Base-by-base conservation (phyloP, 2,329 filamentous ascomycete genomes). In the Metarhizium guizhouense region DNA sequence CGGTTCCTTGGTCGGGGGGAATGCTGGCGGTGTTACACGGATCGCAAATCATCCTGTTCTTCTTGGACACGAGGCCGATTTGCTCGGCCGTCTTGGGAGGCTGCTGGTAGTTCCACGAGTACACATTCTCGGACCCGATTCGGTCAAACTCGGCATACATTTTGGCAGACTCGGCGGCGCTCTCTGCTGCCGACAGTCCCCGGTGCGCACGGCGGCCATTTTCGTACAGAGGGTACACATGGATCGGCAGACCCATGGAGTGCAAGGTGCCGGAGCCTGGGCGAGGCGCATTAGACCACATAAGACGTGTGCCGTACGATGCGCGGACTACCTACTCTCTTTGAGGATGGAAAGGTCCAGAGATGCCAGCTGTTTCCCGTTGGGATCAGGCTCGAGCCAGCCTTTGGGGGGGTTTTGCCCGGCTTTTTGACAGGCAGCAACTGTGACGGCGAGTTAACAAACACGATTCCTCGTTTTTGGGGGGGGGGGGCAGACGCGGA, bases 141-240 rank as follows among this genome's bases (percentile, higher is more conserved):
- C 76, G 69, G 0, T 82, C 80, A 62, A 87, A 87, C 1, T 78
- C 72, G 0, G 78, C 80, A 62, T 87, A 88, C 25, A 88, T 63
- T 10, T 71, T 65, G 0, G 81, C 77, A 0, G 81, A 85, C 62
- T 87, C 84, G 6, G 71, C 61, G 54, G 82, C 72, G 54, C 87
- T 87, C 4, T 80, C 76, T 25, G 66, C 54, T 0, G 80, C 66
- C 1, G 77, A 76, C 61, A 87, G 84, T 1, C 70, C 65, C 1
- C 76, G 72, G 59, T 80, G 72, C 0, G 82, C 83, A 36, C 84
- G 75, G 54, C 84, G 83, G 0, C 70, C 81, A 59, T 85, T 86
- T 60, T 87, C 85, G 61, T 85, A 87, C 0, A 88, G 63, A 0
- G 85, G 83, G 61, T 88, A 88, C 0, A 87, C 73, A 36, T 88